Evolutionary conservation across 805 yeast genomes (phyloP).

Genomic region (Yarrowia divulgata): DNA sequence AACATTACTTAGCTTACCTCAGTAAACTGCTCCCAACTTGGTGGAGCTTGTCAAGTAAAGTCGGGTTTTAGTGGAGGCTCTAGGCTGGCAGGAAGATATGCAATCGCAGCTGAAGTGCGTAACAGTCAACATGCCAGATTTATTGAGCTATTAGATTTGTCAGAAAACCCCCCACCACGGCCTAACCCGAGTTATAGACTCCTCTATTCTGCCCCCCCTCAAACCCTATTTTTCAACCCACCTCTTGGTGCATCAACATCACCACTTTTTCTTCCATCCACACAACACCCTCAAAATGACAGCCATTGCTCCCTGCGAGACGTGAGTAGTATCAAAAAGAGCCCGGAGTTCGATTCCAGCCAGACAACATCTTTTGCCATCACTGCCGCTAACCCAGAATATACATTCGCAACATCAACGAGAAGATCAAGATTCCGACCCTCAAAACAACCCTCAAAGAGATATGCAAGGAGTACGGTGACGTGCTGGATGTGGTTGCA

Average conservation of each 20-base stretch:
- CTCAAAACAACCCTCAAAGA: slow-evolving; percentile 56
- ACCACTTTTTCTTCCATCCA: slow-evolving; percentile 12
- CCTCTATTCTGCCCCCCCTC: not conserved
- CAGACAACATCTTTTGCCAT: too few species aligned
- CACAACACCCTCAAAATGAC: slow-evolving; percentile 10
- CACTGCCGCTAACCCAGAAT: slow-evolving; percentile 44
- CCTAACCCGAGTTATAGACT: too few species aligned
- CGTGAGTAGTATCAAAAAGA: not conserved
- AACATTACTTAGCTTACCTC: too few species aligned
- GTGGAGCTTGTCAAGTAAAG: too few species aligned
- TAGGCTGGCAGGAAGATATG: too few species aligned
- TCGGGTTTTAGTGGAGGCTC: too few species aligned
- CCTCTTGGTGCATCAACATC: slow-evolving; percentile 26
- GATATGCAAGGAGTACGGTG: slow-evolving; percentile 58
- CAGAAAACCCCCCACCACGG: too few species aligned
- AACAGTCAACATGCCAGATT: too few species aligned
- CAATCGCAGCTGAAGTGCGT: too few species aligned
- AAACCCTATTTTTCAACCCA: slow-evolving; percentile 10
- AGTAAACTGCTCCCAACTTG: too few species aligned
- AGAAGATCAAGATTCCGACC: slow-evolving; percentile 63
- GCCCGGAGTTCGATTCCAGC: too few species aligned
- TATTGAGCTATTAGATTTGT: too few species aligned
- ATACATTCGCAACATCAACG: slow-evolving; percentile 78
- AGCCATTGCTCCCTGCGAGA: slow-evolving; percentile 19
- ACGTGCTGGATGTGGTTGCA: slow-evolving; percentile 60